Base-by-base conservation (phyloP, 768 basidiomycete genomes). In the Lentinula edodes region DNA sequence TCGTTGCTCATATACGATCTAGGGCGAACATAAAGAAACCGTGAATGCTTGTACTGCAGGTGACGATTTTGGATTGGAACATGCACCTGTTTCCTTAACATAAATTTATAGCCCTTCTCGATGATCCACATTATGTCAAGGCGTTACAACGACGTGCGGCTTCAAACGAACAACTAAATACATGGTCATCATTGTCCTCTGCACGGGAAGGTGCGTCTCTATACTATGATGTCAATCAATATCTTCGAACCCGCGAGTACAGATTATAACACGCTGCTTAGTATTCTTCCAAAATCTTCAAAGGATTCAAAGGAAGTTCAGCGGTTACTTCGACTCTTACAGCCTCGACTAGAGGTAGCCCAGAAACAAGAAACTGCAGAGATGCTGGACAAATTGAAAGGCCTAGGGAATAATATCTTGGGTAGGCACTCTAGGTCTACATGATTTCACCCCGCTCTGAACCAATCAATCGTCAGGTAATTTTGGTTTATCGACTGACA, bases 401-500 rank as follows among this genome's bases (percentile, higher is more conserved):
- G 89, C 5, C 73, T 99, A 7, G 96, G 96, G 1, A 94, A 99
- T 70, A 91, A 81, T 60, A 78, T 99, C 51, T 79, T 99, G 18
- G 95, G 96, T 87, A 67, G 60, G 81, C 66, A 13, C 8, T 15
- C 6, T 43, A 16, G 13, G 50, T 52, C n/a, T 56, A 16, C 42
- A 10, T 10, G 48, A 41, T 28, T 51, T 54, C 8, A 36, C 20
- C 7, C 9, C 16, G 46, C 28, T 28, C 3, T 28, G 16, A 13
- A 35, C 23, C 18, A 48, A 38, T 15, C 45, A 39, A 13, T 52
- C 16, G 10, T 15, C 65, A 95, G 93, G 93, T 3, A 91, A 90
- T 63, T 98, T 98, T 69, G 96, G 97, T 16, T 72, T 98, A 64
- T 94, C 90, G 13, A 98, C 95, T 0, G 88, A 98, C 70, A 98